Base-by-base conservation (phyloP, 306 rosid genomes). In the Casuarina cunninghamiana region DNA sequence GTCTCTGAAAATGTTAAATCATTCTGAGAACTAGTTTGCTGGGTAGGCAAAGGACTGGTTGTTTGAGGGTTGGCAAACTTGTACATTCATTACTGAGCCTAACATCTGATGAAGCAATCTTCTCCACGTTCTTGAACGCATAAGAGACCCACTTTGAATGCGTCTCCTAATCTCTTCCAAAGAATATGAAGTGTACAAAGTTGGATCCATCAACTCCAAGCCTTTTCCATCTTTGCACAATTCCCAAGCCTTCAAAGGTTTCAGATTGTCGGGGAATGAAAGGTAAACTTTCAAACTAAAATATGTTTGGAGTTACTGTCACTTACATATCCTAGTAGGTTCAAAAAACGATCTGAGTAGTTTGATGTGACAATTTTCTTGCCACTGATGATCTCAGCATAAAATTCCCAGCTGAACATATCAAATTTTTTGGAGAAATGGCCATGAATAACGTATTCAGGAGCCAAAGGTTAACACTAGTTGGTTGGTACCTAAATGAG, bases 171-270 rank as follows among this genome's bases (percentile, higher is more conserved):
- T 45, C 21, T 74, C 50, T 32, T 39, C 54, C 48, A 42, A n/a
- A 2, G 46, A 41, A 32, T 57, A 80, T 70, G 76, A 69, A 26
- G 54, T 65, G 15, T 42, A 55, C 37, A 75, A 17, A 26, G 72
- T 50, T 70, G 80, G 60, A 71, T 81, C 84, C 84, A 81, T 13
- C 17, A 76, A 41, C 60, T 81, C 81, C 85, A 72, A 21, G 81
- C 72, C 78, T 38, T 61, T 62, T 75, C 48, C 79, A 35, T 26
- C 37, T 53, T 62, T 37, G 45, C 69, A 37, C 21, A 11, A 13
- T 2, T 62, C 69, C 69, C 69, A 62, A 10, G 69, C 69, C 69
- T 62, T 62, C 69, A 62, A 62, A 62, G 44, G 37, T 12, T 19
- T 12, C 69, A 37, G 37, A 6, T 11, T 37, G 45, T 62, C 12